phyloP scores from a whole-genome alignment of 2,329 filamentous ascomycete species.

The Alternaria ventricosa region DNA sequence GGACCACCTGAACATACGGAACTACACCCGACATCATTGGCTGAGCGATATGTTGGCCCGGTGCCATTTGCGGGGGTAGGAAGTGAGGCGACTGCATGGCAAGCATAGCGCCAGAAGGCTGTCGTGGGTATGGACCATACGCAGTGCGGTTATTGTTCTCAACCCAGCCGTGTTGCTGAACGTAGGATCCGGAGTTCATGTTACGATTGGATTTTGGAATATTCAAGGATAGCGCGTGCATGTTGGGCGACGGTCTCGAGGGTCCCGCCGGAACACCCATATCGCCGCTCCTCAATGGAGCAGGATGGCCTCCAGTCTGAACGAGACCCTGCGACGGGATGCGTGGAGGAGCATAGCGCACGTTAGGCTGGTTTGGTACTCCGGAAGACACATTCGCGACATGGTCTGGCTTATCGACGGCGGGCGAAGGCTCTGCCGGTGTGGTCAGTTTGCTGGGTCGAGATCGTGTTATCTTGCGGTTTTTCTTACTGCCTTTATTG shows the following conservation, averaged over 20 bases:
- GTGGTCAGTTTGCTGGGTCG: constrained; percentile 13
- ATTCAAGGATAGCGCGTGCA: constrained; percentile 11
- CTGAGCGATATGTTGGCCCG: constrained; percentile 17
- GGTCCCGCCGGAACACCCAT: neutral
- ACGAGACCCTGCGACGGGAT: neutral
- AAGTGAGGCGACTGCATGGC: constrained; percentile 24
- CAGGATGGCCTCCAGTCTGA: neutral
- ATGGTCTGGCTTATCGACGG: neutral
- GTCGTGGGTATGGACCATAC: constrained; percentile 21
- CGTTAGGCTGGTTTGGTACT: neutral
- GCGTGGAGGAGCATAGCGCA: neutral
- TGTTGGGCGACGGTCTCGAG: constrained; percentile 7
- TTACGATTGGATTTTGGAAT: constrained; percentile 17
- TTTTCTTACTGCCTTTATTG: constrained; percentile 15
- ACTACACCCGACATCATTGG: constrained; percentile 7
- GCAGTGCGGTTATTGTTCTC: constrained; percentile 28
- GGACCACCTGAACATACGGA: constrained; percentile 20
- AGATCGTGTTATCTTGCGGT: neutral
- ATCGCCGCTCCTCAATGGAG: constrained; percentile 3
- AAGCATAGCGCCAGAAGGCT: constrained; percentile 15
- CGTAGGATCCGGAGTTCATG: constrained; percentile 16
- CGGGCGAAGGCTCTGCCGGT: constrained; percentile 9
- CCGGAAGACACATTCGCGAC: neutral
- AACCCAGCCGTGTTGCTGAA: constrained; percentile 14
- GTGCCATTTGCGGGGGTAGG: constrained; percentile 13